Evolutionary conservation across 1,284 basidiomycete species (phyloP).

Genomic region (Cerioporus squamosus): DNA sequence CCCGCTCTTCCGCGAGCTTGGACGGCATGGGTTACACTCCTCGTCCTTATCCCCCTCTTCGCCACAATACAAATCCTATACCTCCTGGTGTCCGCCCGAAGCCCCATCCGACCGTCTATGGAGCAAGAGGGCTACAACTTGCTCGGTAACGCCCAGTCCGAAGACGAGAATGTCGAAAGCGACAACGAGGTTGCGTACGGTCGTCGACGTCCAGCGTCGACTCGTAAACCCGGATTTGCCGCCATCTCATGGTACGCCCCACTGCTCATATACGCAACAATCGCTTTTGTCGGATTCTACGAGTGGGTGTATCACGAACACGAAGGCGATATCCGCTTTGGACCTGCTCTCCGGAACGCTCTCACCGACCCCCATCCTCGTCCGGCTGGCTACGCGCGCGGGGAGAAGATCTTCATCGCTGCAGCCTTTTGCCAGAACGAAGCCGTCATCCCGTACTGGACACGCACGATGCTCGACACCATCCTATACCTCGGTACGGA

Average conservation of each 20-base stretch:
- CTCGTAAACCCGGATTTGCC: constrained; percentile 1
- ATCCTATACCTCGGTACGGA: constrained; percentile 49
- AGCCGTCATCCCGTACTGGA: constrained; percentile 45
- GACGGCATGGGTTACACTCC: constrained; percentile 24
- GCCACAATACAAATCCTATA: constrained; percentile 23
- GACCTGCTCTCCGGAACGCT: constrained; percentile 27
- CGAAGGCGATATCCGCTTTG: constrained; percentile 33
- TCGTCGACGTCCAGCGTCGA: neutral
- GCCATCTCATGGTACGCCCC: constrained; percentile 19
- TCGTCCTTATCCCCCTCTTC: constrained; percentile 23
- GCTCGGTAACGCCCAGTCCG: constrained; percentile 6
- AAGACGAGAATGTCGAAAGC: constrained; percentile 2
- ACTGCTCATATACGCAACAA: constrained; percentile 17
- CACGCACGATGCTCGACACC: constrained; percentile 38
- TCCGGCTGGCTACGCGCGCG: constrained; percentile 27
- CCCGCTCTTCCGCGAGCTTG: constrained; percentile 24
- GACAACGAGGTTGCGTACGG: too few relatives aligned
- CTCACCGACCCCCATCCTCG: constrained; percentile 21
- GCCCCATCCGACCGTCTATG: constrained; percentile 1
- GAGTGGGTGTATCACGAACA: constrained; percentile 31
- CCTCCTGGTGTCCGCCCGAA: constrained; percentile 11
- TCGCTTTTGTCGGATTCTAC: constrained; percentile 22
- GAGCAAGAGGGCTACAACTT: constrained; percentile 22
- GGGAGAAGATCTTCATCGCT: constrained; percentile 41
- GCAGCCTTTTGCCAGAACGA: constrained; percentile 47